Percentiles rank a stretch among this genome's conserved stretches.
phyloP scores from a whole-genome alignment of 768 basidiomycete genomes.

The Tubosaeta brunneosetosa region DNA sequence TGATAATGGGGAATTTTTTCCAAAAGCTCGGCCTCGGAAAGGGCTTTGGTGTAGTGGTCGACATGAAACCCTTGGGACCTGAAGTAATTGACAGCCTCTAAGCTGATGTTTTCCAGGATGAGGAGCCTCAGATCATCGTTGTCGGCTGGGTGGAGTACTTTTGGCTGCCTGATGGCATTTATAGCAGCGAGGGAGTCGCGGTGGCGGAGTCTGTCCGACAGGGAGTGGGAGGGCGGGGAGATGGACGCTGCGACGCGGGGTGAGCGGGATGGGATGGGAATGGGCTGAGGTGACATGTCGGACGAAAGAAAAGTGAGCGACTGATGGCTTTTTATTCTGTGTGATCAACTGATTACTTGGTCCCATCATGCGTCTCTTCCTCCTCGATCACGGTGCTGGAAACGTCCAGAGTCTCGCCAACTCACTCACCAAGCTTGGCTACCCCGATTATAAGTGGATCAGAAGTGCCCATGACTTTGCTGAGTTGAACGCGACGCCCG shows the following conservation, averaged over 20 bases:
- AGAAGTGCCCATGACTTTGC: slow-evolving; percentile 73
- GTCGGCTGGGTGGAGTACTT: slow-evolving; percentile 75
- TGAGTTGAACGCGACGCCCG: slow-evolving; percentile 30
- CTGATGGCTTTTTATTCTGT: slow-evolving; percentile 19
- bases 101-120: slow-evolving; percentile 92
- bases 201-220: slow-evolving; percentile 46
- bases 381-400: slow-evolving; percentile 96
- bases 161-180: slow-evolving; percentile 48
- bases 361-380: slow-evolving; percentile 57
- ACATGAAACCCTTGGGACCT: slow-evolving; percentile 83
- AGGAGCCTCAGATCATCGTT: slow-evolving; percentile 79
- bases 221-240: slow-evolving; percentile 44
- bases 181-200: slow-evolving; percentile 30
- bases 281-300: slow-evolving; percentile 44
- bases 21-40: slow-evolving; percentile 92
- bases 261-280: slow-evolving; percentile 37
- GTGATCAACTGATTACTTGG: background rate
- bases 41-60: slow-evolving; percentile 79
- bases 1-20: slow-evolving; percentile 80
- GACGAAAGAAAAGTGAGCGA: slow-evolving; percentile 4
- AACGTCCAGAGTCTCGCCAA: slow-evolving; percentile 94
- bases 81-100: slow-evolving; percentile 81
- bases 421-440: slow-evolving; percentile 77
- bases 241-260: slow-evolving; percentile 43
- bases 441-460: slow-evolving; percentile 83